Base-by-base conservation (phyloP, 1,284 basidiomycete species). In the Pseudozyma sp. region DNA sequence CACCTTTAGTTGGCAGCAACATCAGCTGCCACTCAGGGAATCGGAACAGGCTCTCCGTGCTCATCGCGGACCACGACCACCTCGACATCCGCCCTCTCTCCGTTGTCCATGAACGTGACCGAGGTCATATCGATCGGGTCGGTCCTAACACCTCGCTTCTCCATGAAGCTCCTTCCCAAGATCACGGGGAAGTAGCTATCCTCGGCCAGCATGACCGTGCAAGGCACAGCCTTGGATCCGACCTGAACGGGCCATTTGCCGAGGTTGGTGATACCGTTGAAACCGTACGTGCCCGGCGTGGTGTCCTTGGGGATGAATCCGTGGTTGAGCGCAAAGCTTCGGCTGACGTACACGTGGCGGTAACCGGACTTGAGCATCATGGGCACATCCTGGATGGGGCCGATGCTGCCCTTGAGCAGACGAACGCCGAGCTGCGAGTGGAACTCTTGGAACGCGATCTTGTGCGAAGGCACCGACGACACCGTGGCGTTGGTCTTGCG, bases 121-220 rank as follows among this genome's bases (percentile, higher is more conserved):
- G 83, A 76, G 13, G 96, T 98, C 58, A 91, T 91, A 85, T 99
- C 96, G 68, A 82, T 75, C 3, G 79, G 78, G 52, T 81, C 81
- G 31, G 82, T 84, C 17, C 82, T 90, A 75, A 99, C 90, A 76
- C 92, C 91, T 78, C 96, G 89, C 81, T 90, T 90, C 86, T 99
- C 97, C 85, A 95, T 92, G 87, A 98, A 99, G 34, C 92, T 91
- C 44, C 96, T 89, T 4, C 96, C 96, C 3, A 99, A 88, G 19
- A 98, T 92, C 51, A 97, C 93, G 78, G 97, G 95, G 86, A 99
- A 99, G 84, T 97, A 95, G 24, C 91, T 91, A 85, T 97, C 95
- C 84, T 99, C 96, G 9, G 92, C 92, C 35, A 98, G 84, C 85
- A 88, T 87, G 43, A 87, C 88, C 6, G 85, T 85, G 76, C 88